Evolutionary conservation across 1,284 basidiomycete genomes (phyloP), one percentile per base, ranked within the genome.

Genomic region (Neonothopanus nambi): DNA sequence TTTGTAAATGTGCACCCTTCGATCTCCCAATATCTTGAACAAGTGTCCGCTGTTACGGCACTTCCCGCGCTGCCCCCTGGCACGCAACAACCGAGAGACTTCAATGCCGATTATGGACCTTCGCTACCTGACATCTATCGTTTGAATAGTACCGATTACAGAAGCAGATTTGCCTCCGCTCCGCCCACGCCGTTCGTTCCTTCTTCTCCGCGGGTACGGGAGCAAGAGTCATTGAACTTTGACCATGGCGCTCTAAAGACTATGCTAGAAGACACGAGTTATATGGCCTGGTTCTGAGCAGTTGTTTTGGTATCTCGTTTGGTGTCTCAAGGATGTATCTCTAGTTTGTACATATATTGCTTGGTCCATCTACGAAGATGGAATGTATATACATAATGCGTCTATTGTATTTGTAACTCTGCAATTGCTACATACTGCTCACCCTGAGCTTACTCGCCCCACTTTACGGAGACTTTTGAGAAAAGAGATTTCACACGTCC

Each of bases 231-330:
- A 28, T 75, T 76, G 55, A 77, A 79, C 62, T 74, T 79, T 59
- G 77, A 79, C 45, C 67, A 76, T 63, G 78, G 78, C 1, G 76
- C 75, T 35, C 59, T 80, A 40, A 73, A 67, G 28, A 66, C 67
- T 33, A 69, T 73, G 39, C 62, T 75, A 48, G 74, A 74, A 48
- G 76, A 78, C 57, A 78, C 76, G 24, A 76, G 75, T 59, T 80
- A 75, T 61, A 79, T 80, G 78, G 77, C 76, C n/a, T 80, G 77
- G 77, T 79, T 80, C 59, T 80, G 36, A 58, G 30, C 9, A 13
- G 46, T 40, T 21, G 17, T 35, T 12, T 6, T 46, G 13, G 12
- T n/a, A 21, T 37, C 42, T n/a, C 21, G 17, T 40, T n/a, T 8
- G 17, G 2, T 37, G 35, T 18, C 20, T 37, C 12, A 30, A 11